A percentile compares a stretch with the other conserved stretches of the same genome.
These are phyloP conservation scores for Cornus florida DNA, from an alignment of 148 eudicot genomes.

Conservation along the genomic window DNA sequence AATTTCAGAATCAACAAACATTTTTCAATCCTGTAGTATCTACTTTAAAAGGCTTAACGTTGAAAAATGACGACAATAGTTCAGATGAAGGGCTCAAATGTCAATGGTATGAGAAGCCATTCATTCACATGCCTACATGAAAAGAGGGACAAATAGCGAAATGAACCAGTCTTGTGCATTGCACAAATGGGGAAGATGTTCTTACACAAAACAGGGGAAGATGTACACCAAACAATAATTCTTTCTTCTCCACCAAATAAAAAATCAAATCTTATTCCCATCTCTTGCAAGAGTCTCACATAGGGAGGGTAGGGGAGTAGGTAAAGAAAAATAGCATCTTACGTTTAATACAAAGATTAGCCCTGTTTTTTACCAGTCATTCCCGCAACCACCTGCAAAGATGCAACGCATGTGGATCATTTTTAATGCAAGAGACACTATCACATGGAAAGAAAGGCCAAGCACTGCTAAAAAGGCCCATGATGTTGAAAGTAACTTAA, in stretches of 20 bases:
- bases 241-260: neutral
- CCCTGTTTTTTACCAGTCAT: constrained; percentile 63
- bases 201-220: neutral
- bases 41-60: no score
- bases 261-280: constrained; percentile 16
- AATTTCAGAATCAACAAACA: no score
- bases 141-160: no score
- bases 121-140: no score
- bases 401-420: constrained; percentile 2
- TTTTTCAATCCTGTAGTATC: no score
- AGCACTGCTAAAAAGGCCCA: neutral
- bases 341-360: constrained; percentile 25
- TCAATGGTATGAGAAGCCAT: no score
- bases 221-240: neutral
- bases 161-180: no score
- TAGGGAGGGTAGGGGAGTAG: neutral
- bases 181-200: no score
- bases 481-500: neutral
- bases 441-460: neutral
- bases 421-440: neutral
- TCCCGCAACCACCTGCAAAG: constrained; percentile 77
- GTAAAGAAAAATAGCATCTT: neutral
- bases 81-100: no score
- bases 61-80: no score
- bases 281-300: constrained; percentile 1